Conservation (phyloP, 1,284 basidiomycete species). For the Tilletia caries region DNA sequence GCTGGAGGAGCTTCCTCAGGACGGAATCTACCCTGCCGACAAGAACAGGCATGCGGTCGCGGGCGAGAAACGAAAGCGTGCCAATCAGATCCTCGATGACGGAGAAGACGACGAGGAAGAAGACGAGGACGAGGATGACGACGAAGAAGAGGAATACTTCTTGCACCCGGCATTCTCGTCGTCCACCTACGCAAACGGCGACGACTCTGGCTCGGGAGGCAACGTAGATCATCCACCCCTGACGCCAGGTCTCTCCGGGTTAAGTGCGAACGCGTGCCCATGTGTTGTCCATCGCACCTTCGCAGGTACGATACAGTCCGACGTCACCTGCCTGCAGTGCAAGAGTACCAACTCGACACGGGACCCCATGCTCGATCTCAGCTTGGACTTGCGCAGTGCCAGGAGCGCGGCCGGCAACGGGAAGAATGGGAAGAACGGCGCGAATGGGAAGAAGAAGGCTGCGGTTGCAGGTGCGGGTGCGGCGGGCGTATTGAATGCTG, state of each 20-base stretch:
- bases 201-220: no score
- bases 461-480: not conserved
- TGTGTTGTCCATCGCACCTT: conserved; percentile 92
- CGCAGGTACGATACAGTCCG: conserved; percentile 78
- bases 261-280: conserved; percentile 61
- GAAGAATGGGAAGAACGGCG: conserved; percentile 15
- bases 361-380: conserved; percentile 88
- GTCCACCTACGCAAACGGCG: not conserved
- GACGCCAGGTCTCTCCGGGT: not conserved
- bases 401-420: not conserved
- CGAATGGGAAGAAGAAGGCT: conserved; percentile 50
- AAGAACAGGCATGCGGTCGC: not conserved
- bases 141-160: conserved; percentile 5
- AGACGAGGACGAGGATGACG: conserved; percentile 8
- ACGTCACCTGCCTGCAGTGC: conserved; percentile 77
- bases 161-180: conserved; percentile 1
- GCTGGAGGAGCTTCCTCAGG: conserved; percentile 9
- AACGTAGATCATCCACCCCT: not conserved
- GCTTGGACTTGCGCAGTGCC: conserved; percentile 66
- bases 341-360: conserved; percentile 72
- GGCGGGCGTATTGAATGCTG: not conserved
- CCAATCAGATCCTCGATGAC: not conserved
- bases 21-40: conserved; percentile 7
- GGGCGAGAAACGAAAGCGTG: not conserved
- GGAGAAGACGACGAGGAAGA: conserved; percentile 2